Evolutionary conservation across 768 basidiomycete genomes (phyloP), one percentile per base, ranked within the genome.

Genomic region (Boletus coccyginus): DNA sequence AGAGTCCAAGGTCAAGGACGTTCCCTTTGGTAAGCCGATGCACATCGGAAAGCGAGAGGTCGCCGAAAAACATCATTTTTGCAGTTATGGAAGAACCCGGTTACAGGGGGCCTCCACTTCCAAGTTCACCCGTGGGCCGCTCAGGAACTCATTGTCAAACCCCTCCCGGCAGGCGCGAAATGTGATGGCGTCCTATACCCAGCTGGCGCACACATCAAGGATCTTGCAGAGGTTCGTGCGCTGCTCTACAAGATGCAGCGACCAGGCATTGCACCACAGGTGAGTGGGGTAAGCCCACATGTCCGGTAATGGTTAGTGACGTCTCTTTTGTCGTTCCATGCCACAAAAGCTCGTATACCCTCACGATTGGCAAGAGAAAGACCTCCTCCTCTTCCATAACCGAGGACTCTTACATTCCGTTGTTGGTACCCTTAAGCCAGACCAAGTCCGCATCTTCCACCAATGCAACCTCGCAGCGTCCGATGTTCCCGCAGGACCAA

Each of bases 21-120:
- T 78, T 87, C 50, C 92, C 93, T 27, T 67, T 91, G 61, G 83
- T 80, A 57, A 43, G 78, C 62, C 32, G 36, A 35, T 50, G 33
- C 24, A 41, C 44, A 12, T 27, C 40, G 17, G 31, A 42, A 53
- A 39, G 35, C 11, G 45, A 24, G 27, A 7, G 10, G 31, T 54
- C 27, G 62, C 35, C 46, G 21, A 52, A 32, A 32, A 46, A 14
- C 53, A 16, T 5, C 38, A 31, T 13, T 5, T 21, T 47, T 10
- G 39, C 32, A 92, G 88, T 69, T 88, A 7, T 96, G 94, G 94
- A 95, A 94, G 78, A 96, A 95, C 72, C 92, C 92, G 1, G 82
- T 83, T 8, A 96, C 93, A 11, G 85, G 86, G 29, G 75, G 76
- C 2, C 78, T 98, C 19, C 91, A 95, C 68, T 86, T 95, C 75